Conservation (phyloP, 148 eudicot genomes). For the Tetragonia tetragonoides region DNA sequence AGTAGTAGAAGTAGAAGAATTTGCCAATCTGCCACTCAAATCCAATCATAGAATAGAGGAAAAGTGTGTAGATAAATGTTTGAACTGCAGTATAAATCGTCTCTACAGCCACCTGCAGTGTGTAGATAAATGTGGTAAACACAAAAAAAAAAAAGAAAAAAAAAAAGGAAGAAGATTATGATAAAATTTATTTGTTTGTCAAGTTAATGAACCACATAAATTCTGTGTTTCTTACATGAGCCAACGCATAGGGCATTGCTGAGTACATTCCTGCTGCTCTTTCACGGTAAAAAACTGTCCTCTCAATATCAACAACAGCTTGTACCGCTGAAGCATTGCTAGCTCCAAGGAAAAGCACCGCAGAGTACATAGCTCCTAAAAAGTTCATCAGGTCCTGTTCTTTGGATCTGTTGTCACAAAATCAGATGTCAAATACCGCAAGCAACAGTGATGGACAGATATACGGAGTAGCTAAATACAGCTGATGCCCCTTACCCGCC, state of each 20-base stretch:
- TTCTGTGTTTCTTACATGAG: slow-evolving; percentile 45
- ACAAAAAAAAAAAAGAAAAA: neutral
- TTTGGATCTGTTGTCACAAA: slow-evolving; percentile 32
- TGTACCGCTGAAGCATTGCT: slow-evolving; percentile 46
- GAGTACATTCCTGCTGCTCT: slow-evolving; percentile 78
- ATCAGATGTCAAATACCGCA: neutral
- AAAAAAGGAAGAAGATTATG: neutral
- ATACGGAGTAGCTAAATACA: neutral
- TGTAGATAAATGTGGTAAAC: neutral
- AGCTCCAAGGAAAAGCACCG: slow-evolving; percentile 55
- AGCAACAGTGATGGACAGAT: neutral
- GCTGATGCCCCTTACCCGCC: neutral
- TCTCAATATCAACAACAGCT: slow-evolving; percentile 45
- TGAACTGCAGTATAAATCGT: slow-evolving; percentile 43
- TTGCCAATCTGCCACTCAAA: slow-evolving; percentile 55
- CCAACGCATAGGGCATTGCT: slow-evolving; percentile 58
- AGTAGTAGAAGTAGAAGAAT: slow-evolving; percentile 62
- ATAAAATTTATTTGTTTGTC: neutral
- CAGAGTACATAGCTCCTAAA: slow-evolving; percentile 50
- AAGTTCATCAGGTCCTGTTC: slow-evolving; percentile 57
- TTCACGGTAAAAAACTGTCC: slow-evolving; percentile 75
- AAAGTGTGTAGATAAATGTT: slow-evolving; percentile 38
- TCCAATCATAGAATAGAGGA: slow-evolving; percentile 70
- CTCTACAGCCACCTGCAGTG: slow-evolving; percentile 61
- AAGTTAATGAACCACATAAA: neutral